Conservation (phyloP, 2,329 filamentous ascomycete species). For the Botrytis galanthina region DNA sequence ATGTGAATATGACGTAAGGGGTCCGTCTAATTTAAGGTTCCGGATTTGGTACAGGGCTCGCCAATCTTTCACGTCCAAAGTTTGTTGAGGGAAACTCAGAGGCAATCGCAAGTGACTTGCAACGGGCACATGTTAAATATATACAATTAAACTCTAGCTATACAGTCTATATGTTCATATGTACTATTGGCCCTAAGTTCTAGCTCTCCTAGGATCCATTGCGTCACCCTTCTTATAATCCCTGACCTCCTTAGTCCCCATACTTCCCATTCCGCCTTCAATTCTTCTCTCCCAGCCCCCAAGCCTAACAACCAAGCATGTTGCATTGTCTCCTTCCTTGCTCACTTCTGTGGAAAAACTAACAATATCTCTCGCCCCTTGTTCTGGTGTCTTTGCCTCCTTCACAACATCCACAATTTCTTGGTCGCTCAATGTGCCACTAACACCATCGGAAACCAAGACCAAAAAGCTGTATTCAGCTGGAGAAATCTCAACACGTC, state of each 20-base stretch:
- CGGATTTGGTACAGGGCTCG: not conserved
- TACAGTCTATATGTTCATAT: constrained; percentile 3
- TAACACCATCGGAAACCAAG: constrained; percentile 85
- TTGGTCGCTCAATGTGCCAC: constrained; percentile 81
- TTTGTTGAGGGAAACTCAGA: not conserved
- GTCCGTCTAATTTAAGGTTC: not conserved
- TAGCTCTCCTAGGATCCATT: constrained; percentile 70
- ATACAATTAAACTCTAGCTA: not conserved
- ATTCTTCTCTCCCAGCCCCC: constrained; percentile 69
- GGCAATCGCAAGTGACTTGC: not conserved
- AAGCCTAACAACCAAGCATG: constrained; percentile 63
- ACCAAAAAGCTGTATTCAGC: constrained; percentile 89
- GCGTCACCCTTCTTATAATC: constrained; percentile 81
- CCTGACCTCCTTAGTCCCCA: constrained; percentile 89
- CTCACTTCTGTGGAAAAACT: constrained; percentile 82
- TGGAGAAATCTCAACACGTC: constrained; percentile 72
- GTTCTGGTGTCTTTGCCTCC: constrained; percentile 86
- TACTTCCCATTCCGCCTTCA: constrained; percentile 82
- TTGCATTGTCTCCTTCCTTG: constrained; percentile 62
- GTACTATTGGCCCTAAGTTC: constrained; percentile 27
- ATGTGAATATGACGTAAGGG: constrained; percentile 19
- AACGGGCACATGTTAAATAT: not conserved
- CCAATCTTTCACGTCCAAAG: not conserved
- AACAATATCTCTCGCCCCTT: constrained; percentile 76
- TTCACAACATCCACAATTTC: constrained; percentile 96